A percentile compares a stretch with the other conserved stretches of the same genome.
These are phyloP conservation scores for Coemansia sp. DNA, from an alignment of 192 early-diverging fungal species.

Conservation along the genomic window DNA sequence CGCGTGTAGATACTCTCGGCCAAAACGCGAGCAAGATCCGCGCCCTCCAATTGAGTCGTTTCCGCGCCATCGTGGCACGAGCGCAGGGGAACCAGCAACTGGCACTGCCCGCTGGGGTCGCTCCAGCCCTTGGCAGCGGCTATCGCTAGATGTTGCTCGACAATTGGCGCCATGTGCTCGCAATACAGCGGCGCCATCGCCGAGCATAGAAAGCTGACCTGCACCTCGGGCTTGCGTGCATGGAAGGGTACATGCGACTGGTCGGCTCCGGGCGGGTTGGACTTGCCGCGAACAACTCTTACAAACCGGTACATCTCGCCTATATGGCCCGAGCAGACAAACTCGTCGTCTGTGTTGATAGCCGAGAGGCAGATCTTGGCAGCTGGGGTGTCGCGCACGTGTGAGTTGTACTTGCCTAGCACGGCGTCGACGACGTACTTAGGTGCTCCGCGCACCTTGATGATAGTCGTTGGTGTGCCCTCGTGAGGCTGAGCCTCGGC, in stretches of 20 bases:
- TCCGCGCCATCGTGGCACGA: slow-evolving; percentile 18
- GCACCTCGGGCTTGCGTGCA: slow-evolving; percentile 81
- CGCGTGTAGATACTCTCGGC: slow-evolving; percentile 26
- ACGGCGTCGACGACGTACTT: slow-evolving; percentile 72
- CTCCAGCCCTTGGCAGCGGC: slow-evolving; percentile 63
- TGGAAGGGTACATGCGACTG: slow-evolving; percentile 84
- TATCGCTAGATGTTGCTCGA: slow-evolving; percentile 64
- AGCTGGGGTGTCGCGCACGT: slow-evolving; percentile 58
- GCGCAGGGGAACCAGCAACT: not conserved
- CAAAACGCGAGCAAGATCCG: slow-evolving; percentile 21
- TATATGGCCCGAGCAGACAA: slow-evolving; percentile 80
- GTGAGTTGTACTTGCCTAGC: slow-evolving; percentile 76
- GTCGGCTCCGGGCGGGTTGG: slow-evolving; percentile 75
- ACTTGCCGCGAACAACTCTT: slow-evolving; percentile 75
- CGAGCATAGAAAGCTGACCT: slow-evolving; percentile 78
- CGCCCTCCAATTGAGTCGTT: not conserved
- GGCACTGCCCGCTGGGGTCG: not conserved
- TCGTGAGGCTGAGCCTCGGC: slow-evolving; percentile 80
- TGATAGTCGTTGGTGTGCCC: slow-evolving; percentile 83
- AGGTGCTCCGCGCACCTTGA: slow-evolving; percentile 74
- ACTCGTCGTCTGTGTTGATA: slow-evolving; percentile 74
- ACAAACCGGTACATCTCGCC: slow-evolving; percentile 84
- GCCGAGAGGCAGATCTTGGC: slow-evolving; percentile 72
- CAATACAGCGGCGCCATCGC: slow-evolving; percentile 79
- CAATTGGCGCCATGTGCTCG: slow-evolving; percentile 67